Evolutionary conservation across 495 filamentous ascomycete genomes (phyloP).

Genomic region (Apiosordaria backusii): DNA sequence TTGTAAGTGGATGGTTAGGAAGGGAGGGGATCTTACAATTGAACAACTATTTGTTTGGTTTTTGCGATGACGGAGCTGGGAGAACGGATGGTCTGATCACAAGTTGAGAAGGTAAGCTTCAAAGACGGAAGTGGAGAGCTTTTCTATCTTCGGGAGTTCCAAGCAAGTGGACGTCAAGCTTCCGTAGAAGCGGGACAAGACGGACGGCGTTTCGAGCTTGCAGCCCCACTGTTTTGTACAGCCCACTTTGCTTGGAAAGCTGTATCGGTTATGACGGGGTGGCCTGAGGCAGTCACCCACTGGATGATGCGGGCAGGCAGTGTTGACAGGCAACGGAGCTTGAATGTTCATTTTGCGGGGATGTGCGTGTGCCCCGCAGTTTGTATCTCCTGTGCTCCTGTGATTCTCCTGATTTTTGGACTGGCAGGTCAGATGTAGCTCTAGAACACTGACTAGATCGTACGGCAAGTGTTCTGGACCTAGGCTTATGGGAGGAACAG

Average conservation of each 20-base stretch:
- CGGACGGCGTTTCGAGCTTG: background rate
- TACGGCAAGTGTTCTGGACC: background rate
- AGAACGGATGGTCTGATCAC: slow-evolving; percentile 3
- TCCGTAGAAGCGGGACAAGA: slow-evolving; percentile 14
- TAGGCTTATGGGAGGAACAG: background rate
- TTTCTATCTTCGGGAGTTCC: slow-evolving; percentile 5
- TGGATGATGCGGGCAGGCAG: background rate
- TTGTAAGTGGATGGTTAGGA: background rate
- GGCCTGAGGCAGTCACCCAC: slow-evolving; percentile 3
- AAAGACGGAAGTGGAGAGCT: slow-evolving; percentile 4
- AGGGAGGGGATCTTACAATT: background rate
- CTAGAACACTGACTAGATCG: background rate
- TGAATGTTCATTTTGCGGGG: background rate
- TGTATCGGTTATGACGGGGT: background rate
- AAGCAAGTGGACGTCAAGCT: slow-evolving; percentile 17
- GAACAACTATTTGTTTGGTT: background rate
- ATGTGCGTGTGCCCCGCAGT: background rate
- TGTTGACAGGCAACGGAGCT: background rate
- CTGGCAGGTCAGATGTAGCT: background rate
- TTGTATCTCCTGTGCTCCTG: background rate
- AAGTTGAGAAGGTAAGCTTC: background rate
- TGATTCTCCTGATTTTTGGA: background rate
- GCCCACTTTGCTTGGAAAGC: background rate
- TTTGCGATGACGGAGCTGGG: background rate
- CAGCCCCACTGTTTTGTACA: background rate